Base-by-base conservation (phyloP, 2,329 filamentous ascomycete species). In the Elsinoe australis region DNA sequence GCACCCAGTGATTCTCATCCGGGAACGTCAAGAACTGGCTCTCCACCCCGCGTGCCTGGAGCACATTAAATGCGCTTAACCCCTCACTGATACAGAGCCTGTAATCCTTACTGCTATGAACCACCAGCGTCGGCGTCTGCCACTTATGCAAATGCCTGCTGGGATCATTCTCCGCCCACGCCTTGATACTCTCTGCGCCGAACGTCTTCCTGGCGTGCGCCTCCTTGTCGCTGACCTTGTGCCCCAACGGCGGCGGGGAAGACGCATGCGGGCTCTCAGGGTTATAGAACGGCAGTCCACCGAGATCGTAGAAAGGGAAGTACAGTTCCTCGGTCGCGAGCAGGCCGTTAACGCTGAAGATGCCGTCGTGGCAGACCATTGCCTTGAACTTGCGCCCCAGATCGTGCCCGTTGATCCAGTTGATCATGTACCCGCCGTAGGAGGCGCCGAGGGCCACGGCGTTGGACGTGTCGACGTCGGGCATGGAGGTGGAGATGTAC, bases 51-150 rank as follows among this genome's bases (percentile, higher is more conserved):
- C 76, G 76, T 18, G 79, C 77, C 67, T 95, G 88, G 22, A 95
- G 70, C 5, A 88, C 82, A 54, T 94, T 94, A 69, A 94, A 95
- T 46, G 87, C 84, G 2, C 85, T 78, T 47, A 95, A 66, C 0
- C 88, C 89, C 64, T 95, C 90, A 0, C 83, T 80, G 47, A 96
- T 82, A 0, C 88, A 84, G 19, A 95, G 70, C 14, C 90, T 78
- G 62, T 95, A 96, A 64, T 96, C 90, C 24, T 92, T 74, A 58
- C 92, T 87, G 59, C 81, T 90, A 66, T 96, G 90, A 48, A 96
- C 88, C 52, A 94, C 81, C 53, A 98, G 72, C 66, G 92, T 83
- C 0, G 92, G 92, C 1, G 89, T 95, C 1, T 76, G 71, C 89
- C 89, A 95, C 56, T 90, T 74, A 28, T 73, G 65, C 0, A 74